Evolutionary conservation across 305 asterid species (phyloP).

Genomic region (Fraxinus baroniana): DNA sequence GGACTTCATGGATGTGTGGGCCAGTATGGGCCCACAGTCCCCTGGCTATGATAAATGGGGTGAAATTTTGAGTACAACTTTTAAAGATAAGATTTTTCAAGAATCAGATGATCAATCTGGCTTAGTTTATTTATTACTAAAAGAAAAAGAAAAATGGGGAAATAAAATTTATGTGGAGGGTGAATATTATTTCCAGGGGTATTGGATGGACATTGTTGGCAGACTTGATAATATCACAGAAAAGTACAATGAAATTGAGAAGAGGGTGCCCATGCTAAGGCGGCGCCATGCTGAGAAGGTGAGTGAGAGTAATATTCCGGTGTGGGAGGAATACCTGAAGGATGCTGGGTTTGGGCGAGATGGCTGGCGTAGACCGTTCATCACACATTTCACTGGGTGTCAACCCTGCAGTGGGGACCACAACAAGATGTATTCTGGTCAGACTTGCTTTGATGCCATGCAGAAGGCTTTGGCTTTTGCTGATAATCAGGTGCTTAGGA

Average conservation of each 20-base stretch:
- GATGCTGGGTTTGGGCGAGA: conserved; percentile 62
- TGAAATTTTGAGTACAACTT: conserved; percentile 38
- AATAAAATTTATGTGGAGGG: conserved; percentile 61
- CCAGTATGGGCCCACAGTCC: conserved; percentile 87
- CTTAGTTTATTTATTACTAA: conserved; percentile 49
- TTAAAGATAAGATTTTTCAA: conserved; percentile 62
- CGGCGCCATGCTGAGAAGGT: conserved; percentile 80
- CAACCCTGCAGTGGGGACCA: conserved; percentile 96
- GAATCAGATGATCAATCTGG: conserved; percentile 96
- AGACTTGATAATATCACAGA: conserved; percentile 52
- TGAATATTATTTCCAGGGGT: conserved; percentile 75
- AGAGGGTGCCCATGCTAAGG: conserved; percentile 36
- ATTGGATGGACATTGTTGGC: conserved; percentile 84
- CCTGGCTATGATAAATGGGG: conserved; percentile 79
- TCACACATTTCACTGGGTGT: conserved; percentile 96
- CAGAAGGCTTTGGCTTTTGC: conserved; percentile 76
- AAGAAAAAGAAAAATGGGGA: conserved; percentile 72
- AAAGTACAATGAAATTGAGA: conserved; percentile 50
- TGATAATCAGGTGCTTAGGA: conserved; percentile 87
- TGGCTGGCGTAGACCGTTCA: conserved; percentile 85
- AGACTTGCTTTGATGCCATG: conserved; percentile 75
- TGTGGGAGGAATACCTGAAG: conserved; percentile 70
- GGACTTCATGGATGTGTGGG: conserved; percentile 82
- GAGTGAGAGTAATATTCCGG: conserved; percentile 48
- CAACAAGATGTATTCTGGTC: conserved; percentile 73